Evolutionary conservation across 2,329 filamentous ascomycete species (phyloP).

Genomic region (Hypoxylon sp.): DNA sequence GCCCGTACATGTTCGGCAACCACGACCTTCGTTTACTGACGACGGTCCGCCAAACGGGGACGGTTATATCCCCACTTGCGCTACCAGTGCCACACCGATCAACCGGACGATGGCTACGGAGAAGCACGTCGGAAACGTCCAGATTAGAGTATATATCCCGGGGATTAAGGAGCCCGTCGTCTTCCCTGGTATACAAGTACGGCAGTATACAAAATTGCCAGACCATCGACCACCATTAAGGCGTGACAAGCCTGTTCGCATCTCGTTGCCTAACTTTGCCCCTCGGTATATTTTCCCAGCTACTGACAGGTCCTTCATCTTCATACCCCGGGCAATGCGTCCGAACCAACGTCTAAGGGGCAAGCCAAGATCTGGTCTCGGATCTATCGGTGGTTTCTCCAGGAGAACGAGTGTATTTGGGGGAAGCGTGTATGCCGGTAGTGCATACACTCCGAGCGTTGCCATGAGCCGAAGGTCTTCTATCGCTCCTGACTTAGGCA

Average conservation of each 20-base stretch:
- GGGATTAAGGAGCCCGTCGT: slow-evolving; percentile 79
- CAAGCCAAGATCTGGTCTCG: slow-evolving; percentile 80
- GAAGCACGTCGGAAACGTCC: slow-evolving; percentile 85
- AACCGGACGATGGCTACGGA: slow-evolving; percentile 87
- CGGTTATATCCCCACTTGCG: slow-evolving; percentile 69
- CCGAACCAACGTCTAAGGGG: slow-evolving; percentile 88
- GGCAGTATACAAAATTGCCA: slow-evolving; percentile 93
- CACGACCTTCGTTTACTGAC: slow-evolving; percentile 61
- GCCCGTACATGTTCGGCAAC: slow-evolving; percentile 59
- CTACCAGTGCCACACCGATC: slow-evolving; percentile 74
- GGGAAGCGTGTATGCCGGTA: slow-evolving; percentile 76
- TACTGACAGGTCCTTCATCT: slow-evolving; percentile 93
- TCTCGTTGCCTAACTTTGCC: slow-evolving; percentile 85
- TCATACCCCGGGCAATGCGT: slow-evolving; percentile 93
- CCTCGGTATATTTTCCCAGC: slow-evolving; percentile 94
- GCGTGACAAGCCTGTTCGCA: slow-evolving; percentile 94
- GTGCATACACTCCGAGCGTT: slow-evolving; percentile 87
- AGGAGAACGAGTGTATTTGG: slow-evolving; percentile 88
- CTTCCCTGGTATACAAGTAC: slow-evolving; percentile 84
- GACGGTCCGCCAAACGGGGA: slow-evolving; percentile 70
- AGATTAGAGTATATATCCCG: slow-evolving; percentile 85
- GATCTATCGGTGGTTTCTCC: slow-evolving; percentile 76
- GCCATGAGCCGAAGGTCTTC: slow-evolving; percentile 93
- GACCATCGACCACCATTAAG: slow-evolving; percentile 94
- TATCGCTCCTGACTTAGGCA: slow-evolving; percentile 73